A percentile compares a stretch with the other conserved stretches of the same genome.
Evolutionary conservation across 2,329 filamentous ascomycete species (phyloP).

Genomic region (Moelleriella libera): DNA sequence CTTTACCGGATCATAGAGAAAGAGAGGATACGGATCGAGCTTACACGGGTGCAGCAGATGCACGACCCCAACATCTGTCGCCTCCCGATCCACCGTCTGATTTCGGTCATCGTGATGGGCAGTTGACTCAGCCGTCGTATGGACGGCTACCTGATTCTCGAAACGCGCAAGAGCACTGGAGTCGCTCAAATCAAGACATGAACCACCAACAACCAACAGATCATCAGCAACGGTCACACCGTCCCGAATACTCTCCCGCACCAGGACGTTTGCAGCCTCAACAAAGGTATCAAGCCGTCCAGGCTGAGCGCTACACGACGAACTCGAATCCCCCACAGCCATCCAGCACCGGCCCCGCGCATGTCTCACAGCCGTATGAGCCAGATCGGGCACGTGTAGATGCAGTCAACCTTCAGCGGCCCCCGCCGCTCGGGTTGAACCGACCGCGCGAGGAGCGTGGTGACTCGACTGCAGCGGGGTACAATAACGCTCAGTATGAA

Average conservation of each 20-base stretch:
- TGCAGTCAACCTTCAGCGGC: conserved; percentile 13
- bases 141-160: conserved; percentile 23
- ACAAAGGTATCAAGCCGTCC: conserved; percentile 16
- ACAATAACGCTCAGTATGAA: conserved; percentile 25
- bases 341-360: conserved; percentile 13
- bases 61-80: conserved; percentile 24
- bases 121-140: conserved; percentile 30
- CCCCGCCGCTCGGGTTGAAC: conserved; percentile 21
- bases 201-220: conserved; percentile 22
- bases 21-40: conserved; percentile 30
- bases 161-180: conserved; percentile 21
- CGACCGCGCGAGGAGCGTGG: conserved; percentile 32
- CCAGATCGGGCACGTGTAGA: conserved; percentile 34
- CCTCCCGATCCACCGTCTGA: conserved; percentile 20
- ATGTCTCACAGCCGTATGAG: conserved; percentile 27
- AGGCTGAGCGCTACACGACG: conserved; percentile 19
- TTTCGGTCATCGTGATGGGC: conserved; percentile 27
- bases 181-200: conserved; percentile 10
- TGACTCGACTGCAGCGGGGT: conserved; percentile 31
- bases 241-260: conserved; percentile 33
- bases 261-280: conserved; percentile 22
- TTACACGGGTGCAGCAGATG: conserved; percentile 31
- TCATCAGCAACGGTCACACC: conserved; percentile 21
- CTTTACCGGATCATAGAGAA: conserved; percentile 28
- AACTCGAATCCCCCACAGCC: conserved; percentile 19